A percentile compares a stretch with the other conserved stretches of the same genome.
These are phyloP conservation scores for Claviceps maximensis DNA, from an alignment of 2,329 filamentous ascomycete species.

Conservation along the genomic window DNA sequence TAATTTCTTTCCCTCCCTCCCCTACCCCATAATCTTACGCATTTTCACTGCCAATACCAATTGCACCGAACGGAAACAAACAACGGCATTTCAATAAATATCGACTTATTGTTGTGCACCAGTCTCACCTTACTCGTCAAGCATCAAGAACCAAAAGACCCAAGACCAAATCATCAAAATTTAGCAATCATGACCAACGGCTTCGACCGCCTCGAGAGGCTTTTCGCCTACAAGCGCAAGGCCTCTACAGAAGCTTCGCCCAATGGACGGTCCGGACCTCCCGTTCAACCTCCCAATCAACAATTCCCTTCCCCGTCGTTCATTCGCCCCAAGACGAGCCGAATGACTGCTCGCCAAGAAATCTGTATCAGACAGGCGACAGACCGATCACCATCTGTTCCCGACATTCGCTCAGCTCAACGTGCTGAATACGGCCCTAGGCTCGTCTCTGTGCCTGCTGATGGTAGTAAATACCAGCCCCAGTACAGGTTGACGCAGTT, in stretches of 20 bases:
- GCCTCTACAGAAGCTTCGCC: conserved; percentile 13
- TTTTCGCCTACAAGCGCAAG: conserved; percentile 35
- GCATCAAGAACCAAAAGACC: background rate
- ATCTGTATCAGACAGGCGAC: conserved; percentile 17
- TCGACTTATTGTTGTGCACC: background rate
- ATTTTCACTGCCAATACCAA: no score
- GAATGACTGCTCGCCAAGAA: conserved; percentile 45
- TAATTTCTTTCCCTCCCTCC: background rate
- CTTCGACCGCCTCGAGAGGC: conserved; percentile 36
- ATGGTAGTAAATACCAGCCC: conserved; percentile 4
- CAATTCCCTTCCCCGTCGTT: conserved; percentile 40
- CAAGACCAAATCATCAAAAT: background rate
- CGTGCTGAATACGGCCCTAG: conserved; percentile 5
- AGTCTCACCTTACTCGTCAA: background rate
- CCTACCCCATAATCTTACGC: background rate
- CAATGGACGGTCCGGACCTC: conserved; percentile 12
- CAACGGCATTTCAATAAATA: background rate
- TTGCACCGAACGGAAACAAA: background rate
- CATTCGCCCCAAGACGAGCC: conserved; percentile 38
- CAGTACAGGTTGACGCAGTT: conserved; percentile 8
- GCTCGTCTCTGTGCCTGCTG: conserved; percentile 6
- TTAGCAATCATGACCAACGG: conserved; percentile 32
- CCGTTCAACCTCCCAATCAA: conserved; percentile 15
- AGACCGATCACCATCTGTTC: conserved; percentile 17
- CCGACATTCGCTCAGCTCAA: conserved; percentile 7